phyloP scores from a whole-genome alignment of 306 rosid species.

The Sicyos edulis region DNA sequence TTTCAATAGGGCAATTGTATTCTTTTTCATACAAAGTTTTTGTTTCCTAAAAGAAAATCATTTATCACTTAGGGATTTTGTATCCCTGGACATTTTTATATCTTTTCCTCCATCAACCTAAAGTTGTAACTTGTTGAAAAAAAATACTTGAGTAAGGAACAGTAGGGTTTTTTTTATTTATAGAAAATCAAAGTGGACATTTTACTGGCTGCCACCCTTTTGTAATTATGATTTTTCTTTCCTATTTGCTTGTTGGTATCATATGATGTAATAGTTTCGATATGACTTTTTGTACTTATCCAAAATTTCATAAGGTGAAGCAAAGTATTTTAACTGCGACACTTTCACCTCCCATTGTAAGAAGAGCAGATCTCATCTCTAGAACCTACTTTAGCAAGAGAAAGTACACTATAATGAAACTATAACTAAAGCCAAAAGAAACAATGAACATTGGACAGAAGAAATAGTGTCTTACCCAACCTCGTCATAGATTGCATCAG shows the following conservation, averaged over 20 bases:
- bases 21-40: too few relatives aligned
- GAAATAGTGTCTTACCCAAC: conserved; percentile 50
- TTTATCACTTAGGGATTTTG: not conserved
- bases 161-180: not conserved
- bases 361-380: not conserved
- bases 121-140: not conserved
- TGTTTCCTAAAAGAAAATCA: too few relatives aligned
- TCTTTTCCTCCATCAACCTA: not conserved
- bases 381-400: not conserved
- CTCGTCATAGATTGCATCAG: conserved; percentile 71
- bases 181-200: not conserved
- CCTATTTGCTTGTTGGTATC: too few relatives aligned
- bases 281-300: too few relatives aligned
- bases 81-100: not conserved
- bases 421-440: not conserved
- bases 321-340: not conserved
- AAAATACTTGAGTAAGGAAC: not conserved
- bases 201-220: too few relatives aligned
- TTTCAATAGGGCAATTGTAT: too few relatives aligned
- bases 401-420: not conserved
- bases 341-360: not conserved
- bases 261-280: too few relatives aligned
- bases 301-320: not conserved
- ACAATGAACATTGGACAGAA: not conserved
- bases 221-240: too few relatives aligned